A percentile compares a stretch with the other conserved stretches of the same genome.
Conservation (phyloP, 139 green algal species). For the Yamagishiella unicocca region DNA sequence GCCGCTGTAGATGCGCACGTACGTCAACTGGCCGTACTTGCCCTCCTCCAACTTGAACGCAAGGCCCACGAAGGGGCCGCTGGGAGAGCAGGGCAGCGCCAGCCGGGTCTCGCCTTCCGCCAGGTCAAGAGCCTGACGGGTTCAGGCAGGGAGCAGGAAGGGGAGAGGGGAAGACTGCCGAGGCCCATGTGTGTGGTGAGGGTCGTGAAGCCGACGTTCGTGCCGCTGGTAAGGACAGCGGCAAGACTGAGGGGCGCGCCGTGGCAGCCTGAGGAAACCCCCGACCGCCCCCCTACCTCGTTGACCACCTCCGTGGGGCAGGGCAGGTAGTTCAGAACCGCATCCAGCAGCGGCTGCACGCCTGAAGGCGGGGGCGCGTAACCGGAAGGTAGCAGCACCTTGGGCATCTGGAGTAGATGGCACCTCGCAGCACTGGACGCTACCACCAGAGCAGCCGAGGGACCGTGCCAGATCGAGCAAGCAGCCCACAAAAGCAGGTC, state of each 20-base stretch:
- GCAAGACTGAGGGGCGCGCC: too few relatives aligned
- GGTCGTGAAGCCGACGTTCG: too few relatives aligned
- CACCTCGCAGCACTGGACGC: too few relatives aligned
- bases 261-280: too few relatives aligned
- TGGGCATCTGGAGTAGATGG: too few relatives aligned
- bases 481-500: too few relatives aligned
- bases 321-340: conserved; percentile 95
- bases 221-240: too few relatives aligned
- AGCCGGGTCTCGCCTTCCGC: conserved; percentile 74
- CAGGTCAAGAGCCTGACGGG: conserved; percentile 80
- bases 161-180: background rate
- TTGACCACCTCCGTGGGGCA: conserved; percentile 79
- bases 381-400: background rate
- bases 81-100: conserved; percentile 67
- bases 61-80: conserved; percentile 71
- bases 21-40: conserved; percentile 98
- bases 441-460: too few relatives aligned
- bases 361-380: conserved; percentile 47
- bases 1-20: conserved; percentile 96
- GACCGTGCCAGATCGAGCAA: too few relatives aligned
- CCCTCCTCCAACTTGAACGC: conserved; percentile 99
- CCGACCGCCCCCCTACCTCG: background rate
- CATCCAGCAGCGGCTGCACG: conserved; percentile 89
- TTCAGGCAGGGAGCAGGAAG: background rate
- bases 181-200: too few relatives aligned